Percentiles rank a stretch among this genome's conserved stretches.
Conservation (phyloP, 1,284 basidiomycete genomes). For the Psilocybe mexicana region DNA sequence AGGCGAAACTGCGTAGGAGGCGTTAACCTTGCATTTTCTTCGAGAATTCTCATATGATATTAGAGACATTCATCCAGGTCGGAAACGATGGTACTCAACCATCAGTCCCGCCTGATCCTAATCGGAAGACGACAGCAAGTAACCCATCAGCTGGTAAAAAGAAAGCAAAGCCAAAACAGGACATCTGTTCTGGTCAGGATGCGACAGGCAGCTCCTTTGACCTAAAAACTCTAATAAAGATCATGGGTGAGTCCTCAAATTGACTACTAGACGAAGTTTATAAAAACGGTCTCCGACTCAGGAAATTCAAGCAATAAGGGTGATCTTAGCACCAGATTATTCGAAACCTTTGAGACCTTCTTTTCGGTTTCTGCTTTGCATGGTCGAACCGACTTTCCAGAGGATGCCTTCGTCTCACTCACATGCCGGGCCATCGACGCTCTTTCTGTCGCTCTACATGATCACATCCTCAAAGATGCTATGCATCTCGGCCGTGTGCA, state of each 20-base stretch:
- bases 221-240: constrained; percentile 1
- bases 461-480: constrained; percentile 8
- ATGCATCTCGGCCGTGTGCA: constrained; percentile 11
- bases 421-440: constrained; percentile 32
- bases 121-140: neutral
- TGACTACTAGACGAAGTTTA: neutral
- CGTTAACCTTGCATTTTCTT: neutral
- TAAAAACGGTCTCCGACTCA: neutral
- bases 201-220: neutral
- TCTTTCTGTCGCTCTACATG: constrained; percentile 21
- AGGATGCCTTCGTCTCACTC: constrained; percentile 28
- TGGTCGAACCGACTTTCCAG: constrained; percentile 20
- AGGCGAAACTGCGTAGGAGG: constrained; percentile 12
- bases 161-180: constrained; percentile 7
- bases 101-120: neutral
- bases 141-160: constrained; percentile 4
- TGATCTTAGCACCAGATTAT: constrained; percentile 17
- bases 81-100: neutral
- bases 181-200: neutral
- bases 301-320: neutral
- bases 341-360: constrained; percentile 31
- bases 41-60: neutral
- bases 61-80: neutral
- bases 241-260: neutral
- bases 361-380: constrained; percentile 27